Evolutionary conservation across 2,329 filamentous ascomycete genomes (phyloP).

Genomic region (Fusarium liriodendri): DNA sequence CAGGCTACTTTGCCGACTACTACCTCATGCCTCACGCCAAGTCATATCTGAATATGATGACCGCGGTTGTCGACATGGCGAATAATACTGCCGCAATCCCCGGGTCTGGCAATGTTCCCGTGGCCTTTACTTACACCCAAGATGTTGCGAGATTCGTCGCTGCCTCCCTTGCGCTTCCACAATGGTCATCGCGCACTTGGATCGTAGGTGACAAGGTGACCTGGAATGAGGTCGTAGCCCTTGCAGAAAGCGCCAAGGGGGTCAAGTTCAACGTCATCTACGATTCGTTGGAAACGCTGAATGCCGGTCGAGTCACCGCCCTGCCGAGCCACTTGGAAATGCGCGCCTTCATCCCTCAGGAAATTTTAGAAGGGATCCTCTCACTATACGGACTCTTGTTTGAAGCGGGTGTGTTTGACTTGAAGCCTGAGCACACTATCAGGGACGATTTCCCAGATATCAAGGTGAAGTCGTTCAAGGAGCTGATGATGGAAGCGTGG

Average conservation of each 20-base stretch:
- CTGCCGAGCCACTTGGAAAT: not conserved
- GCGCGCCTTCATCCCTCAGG: not conserved
- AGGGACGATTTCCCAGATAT: not conserved
- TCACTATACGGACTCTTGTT: not conserved
- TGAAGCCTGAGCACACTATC: not conserved
- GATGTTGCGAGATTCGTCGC: constrained; percentile 61
- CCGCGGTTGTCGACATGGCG: constrained; percentile 49
- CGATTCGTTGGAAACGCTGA: not conserved
- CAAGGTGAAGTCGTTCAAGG: not conserved
- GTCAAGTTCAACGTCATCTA: not conserved
- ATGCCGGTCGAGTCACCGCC: not conserved
- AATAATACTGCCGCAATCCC: constrained; percentile 42
- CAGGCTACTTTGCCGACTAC: constrained; percentile 5
- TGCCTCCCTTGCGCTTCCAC: constrained; percentile 52
- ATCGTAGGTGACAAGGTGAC: constrained; percentile 54
- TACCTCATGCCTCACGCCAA: not conserved
- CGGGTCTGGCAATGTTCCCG: not conserved
- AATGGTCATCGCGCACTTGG: constrained; percentile 54
- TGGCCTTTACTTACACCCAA: constrained; percentile 46
- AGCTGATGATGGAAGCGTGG: not conserved
- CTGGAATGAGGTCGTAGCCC: constrained; percentile 54
- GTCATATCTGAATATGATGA: not conserved
- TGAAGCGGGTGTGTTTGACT: not conserved
- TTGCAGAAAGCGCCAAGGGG: constrained; percentile 50
- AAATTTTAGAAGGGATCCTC: not conserved